A percentile compares a stretch with the other conserved stretches of the same genome.
phyloP scores from a whole-genome alignment of 2,329 filamentous ascomycete genomes.

The Monosporascus sp. region DNA sequence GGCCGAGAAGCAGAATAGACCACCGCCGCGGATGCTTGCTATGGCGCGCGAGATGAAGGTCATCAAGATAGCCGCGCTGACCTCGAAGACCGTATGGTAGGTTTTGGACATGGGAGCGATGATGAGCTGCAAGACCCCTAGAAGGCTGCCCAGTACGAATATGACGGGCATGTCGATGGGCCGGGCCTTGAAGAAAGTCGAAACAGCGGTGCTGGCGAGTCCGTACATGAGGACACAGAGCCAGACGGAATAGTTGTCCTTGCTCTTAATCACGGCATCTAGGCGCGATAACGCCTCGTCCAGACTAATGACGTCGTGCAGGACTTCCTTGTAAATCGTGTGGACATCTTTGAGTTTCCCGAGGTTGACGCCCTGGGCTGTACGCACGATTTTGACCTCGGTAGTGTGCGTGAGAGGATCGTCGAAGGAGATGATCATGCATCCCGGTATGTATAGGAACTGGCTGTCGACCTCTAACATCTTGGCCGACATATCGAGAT shows the following conservation, averaged over 20 bases:
- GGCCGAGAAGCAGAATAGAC: slow-evolving; percentile 61
- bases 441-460: slow-evolving; percentile 84
- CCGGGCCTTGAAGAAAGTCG: slow-evolving; percentile 68
- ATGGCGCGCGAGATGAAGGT: slow-evolving; percentile 59
- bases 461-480: slow-evolving; percentile 85
- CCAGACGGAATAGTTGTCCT: slow-evolving; percentile 48
- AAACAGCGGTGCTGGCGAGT: slow-evolving; percentile 64
- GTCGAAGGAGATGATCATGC: slow-evolving; percentile 92
- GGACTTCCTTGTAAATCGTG: slow-evolving; percentile 59
- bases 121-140: slow-evolving; percentile 66
- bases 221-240: slow-evolving; percentile 62
- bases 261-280: slow-evolving; percentile 48
- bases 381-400: slow-evolving; percentile 60
- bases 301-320: slow-evolving; percentile 54
- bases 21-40: slow-evolving; percentile 48
- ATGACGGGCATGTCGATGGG: slow-evolving; percentile 67
- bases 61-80: slow-evolving; percentile 55
- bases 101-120: slow-evolving; percentile 64
- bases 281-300: slow-evolving; percentile 52
- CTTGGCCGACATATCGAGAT: slow-evolving; percentile 84
- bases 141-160: slow-evolving; percentile 64
- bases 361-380: slow-evolving; percentile 52
- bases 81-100: slow-evolving; percentile 62
- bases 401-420: slow-evolving; percentile 61
- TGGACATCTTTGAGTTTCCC: slow-evolving; percentile 58